Percentiles rank a stretch among this genome's conserved stretches.
phyloP scores from a whole-genome alignment of 805 yeast genomes.

The Starmerella gropengiesseri region DNA sequence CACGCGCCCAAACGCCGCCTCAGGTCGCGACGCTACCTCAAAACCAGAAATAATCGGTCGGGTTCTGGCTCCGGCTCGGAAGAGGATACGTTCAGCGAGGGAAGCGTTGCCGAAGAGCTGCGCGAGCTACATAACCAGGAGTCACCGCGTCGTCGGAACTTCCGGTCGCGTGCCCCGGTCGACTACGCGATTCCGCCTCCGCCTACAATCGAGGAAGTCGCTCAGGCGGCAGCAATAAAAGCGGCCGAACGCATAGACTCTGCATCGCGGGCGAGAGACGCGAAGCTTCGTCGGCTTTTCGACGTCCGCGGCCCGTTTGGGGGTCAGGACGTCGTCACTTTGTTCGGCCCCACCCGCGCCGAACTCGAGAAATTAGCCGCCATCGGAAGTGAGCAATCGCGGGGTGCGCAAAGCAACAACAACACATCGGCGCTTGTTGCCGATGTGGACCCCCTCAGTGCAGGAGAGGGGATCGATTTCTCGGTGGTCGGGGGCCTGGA shows the following conservation, averaged over 20 bases:
- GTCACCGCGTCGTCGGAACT: slow-evolving; percentile 19
- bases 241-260: slow-evolving; percentile 9
- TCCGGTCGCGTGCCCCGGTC: slow-evolving; percentile 23
- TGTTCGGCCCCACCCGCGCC: slow-evolving; percentile 35
- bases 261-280: slow-evolving; percentile 2
- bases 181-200: slow-evolving; percentile 25
- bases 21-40: too few species aligned
- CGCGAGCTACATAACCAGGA: slow-evolving; percentile 17
- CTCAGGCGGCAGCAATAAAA: slow-evolving; percentile 10
- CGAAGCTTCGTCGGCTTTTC: slow-evolving; percentile 51
- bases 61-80: slow-evolving; percentile 5
- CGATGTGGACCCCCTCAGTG: slow-evolving; percentile 69
- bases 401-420: not conserved
- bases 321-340: slow-evolving; percentile 80
- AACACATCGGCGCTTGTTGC: slow-evolving; percentile 40
- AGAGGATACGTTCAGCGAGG: slow-evolving; percentile 17
- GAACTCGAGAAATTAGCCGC: slow-evolving; percentile 15
- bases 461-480: slow-evolving; percentile 75
- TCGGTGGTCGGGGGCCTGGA: slow-evolving; percentile 85
- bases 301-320: slow-evolving; percentile 98
- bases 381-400: not conserved
- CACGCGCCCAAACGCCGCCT: too few species aligned
- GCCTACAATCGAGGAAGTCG: slow-evolving; percentile 23
- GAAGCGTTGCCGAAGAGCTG: slow-evolving; percentile 21
- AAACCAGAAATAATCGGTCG: too few species aligned